phyloP scores from a whole-genome alignment of 2,329 filamentous ascomycete genomes.

The Thelonectria blattea region DNA sequence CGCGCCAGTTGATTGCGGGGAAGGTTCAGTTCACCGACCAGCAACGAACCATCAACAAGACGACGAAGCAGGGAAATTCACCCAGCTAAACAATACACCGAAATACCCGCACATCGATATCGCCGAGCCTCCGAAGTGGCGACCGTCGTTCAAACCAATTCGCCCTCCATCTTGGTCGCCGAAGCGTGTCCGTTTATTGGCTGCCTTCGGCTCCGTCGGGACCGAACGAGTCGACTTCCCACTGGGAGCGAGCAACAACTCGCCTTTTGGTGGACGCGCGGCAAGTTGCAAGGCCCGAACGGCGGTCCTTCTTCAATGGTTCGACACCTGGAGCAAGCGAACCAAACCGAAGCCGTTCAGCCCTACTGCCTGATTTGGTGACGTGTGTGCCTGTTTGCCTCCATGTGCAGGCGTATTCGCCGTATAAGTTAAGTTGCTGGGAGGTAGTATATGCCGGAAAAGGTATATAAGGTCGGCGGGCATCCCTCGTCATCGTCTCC shows the following conservation, averaged over 20 bases:
- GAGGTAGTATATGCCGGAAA: not conserved
- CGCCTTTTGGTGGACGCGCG: conserved; percentile 28
- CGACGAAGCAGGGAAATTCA: not conserved
- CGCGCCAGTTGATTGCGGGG: conserved; percentile 7
- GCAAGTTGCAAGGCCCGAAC: conserved; percentile 23
- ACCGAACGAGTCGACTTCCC: too few species aligned
- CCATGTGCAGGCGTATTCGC: not conserved
- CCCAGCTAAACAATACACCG: not conserved
- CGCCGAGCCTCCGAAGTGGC: conserved; percentile 13
- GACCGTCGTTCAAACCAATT: not conserved
- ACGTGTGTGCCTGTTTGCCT: conserved; percentile 21
- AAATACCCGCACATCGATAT: conserved; percentile 6
- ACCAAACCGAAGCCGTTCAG: not conserved
- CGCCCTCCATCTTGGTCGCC: conserved; percentile 18
- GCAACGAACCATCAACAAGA: not conserved
- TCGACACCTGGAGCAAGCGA: conserved; percentile 19
- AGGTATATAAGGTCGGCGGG: conserved; percentile 1
- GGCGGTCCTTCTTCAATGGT: conserved; percentile 26
- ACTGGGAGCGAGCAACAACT: conserved; percentile 11
- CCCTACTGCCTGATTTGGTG: conserved; percentile 34
- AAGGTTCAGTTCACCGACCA: not conserved
- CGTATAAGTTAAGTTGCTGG: too few species aligned
- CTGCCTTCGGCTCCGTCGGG: conserved; percentile 23
- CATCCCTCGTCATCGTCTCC: not conserved
- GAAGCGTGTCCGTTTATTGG: conserved; percentile 19